Conservation (phyloP, 2,329 filamentous ascomycete genomes). For the Trichothecium roseum region DNA sequence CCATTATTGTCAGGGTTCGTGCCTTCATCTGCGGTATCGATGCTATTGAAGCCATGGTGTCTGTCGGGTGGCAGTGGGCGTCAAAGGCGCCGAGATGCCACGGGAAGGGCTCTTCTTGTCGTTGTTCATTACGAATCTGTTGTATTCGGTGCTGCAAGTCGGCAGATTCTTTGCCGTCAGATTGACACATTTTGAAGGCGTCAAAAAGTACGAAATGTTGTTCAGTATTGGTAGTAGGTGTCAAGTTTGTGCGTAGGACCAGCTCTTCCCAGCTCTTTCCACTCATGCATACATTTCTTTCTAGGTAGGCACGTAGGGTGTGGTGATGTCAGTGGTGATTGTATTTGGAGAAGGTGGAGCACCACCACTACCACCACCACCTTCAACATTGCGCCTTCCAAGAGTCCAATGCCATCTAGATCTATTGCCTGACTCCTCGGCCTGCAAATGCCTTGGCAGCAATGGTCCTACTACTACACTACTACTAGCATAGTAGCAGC, state of each 20-base stretch:
- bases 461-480: too few species aligned
- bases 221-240: too few species aligned
- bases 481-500: too few species aligned
- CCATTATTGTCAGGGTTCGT: slow-evolving; percentile 61
- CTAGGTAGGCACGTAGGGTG: too few species aligned
- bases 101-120: slow-evolving; percentile 35
- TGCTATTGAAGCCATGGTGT: slow-evolving; percentile 55
- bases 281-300: too few species aligned
- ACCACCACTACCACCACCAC: neutral
- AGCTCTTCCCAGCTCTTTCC: too few species aligned
- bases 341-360: neutral
- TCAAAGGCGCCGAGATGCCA: slow-evolving; percentile 66
- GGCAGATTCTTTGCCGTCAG: neutral
- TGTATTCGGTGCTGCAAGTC: neutral
- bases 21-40: slow-evolving; percentile 56
- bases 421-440: too few species aligned
- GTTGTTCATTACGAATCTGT: neutral
- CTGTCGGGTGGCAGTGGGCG: slow-evolving; percentile 77
- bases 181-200: slow-evolving; percentile 4
- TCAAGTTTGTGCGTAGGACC: too few species aligned
- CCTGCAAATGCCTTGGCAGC: too few species aligned
- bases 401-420: too few species aligned
- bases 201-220: too few species aligned
- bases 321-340: slow-evolving; percentile 1
- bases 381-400: too few species aligned